phyloP scores from a whole-genome alignment of 2,329 filamentous ascomycete species.

The Fusarium nisikadoi region DNA sequence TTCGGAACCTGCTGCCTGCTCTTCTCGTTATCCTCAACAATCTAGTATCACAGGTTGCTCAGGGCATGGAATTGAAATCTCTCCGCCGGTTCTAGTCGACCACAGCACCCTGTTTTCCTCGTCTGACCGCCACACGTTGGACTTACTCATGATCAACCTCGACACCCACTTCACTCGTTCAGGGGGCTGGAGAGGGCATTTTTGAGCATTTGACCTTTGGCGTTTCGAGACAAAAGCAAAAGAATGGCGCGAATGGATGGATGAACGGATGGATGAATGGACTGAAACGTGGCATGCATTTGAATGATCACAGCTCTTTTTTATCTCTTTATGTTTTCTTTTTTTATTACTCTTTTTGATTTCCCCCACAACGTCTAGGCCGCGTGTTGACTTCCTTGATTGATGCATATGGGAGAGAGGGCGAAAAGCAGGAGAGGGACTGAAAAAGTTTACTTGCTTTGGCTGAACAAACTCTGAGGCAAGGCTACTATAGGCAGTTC shows the following conservation, averaged over 20 bases:
- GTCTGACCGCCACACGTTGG: slow-evolving; percentile 42
- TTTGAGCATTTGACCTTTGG: slow-evolving; percentile 46
- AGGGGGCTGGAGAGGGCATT: slow-evolving; percentile 31
- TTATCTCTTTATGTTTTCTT: slow-evolving; percentile 35
- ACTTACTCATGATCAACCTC: slow-evolving; percentile 42
- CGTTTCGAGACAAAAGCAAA: slow-evolving; percentile 48
- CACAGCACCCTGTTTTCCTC: slow-evolving; percentile 37
- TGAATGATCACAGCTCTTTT: slow-evolving; percentile 46
- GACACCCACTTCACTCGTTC: slow-evolving; percentile 21
- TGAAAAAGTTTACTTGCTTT: slow-evolving; percentile 30
- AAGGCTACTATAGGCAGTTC: slow-evolving; percentile 11
- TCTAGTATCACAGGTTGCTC: slow-evolving; percentile 8
- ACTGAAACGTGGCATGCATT: slow-evolving; percentile 48
- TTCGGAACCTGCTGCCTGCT: slow-evolving; percentile 11
- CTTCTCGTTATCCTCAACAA: slow-evolving; percentile 25
- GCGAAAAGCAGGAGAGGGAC: slow-evolving; percentile 16
- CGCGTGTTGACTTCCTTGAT: slow-evolving; percentile 10
- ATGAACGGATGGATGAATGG: slow-evolving; percentile 45
- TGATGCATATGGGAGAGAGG: slow-evolving; percentile 7
- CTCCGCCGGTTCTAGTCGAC: slow-evolving; percentile 24
- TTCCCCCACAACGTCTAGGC: slow-evolving; percentile 35
- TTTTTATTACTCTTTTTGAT: slow-evolving; percentile 26
- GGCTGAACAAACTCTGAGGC: not conserved
- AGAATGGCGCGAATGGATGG: slow-evolving; percentile 47
- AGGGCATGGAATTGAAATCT: slow-evolving; percentile 27